Percentiles rank a stretch among this genome's conserved stretches.
These are phyloP conservation scores for Ascochyta rabiei DNA, from an alignment of 2,329 filamentous ascomycete genomes.

Conservation along the genomic window DNA sequence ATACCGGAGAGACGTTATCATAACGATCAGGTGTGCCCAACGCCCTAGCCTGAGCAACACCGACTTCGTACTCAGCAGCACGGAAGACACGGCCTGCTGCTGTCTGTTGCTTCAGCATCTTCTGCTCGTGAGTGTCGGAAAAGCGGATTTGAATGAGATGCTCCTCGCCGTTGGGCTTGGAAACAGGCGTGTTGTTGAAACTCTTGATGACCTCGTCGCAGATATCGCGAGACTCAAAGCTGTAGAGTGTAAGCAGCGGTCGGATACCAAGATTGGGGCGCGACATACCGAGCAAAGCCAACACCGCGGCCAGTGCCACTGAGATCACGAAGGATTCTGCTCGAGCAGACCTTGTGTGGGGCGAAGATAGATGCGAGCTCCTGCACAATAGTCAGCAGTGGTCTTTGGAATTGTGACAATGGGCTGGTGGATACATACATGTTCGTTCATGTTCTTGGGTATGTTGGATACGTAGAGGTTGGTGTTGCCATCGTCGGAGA, in stretches of 20 bases:
- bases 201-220: slow-evolving; percentile 88
- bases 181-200: slow-evolving; percentile 73
- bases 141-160: slow-evolving; percentile 91
- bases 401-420: not conserved
- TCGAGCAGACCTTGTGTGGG: slow-evolving; percentile 84
- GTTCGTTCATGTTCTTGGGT: slow-evolving; percentile 88
- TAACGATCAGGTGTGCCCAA: slow-evolving; percentile 43
- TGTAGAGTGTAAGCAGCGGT: slow-evolving; percentile 49
- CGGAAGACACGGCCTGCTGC: slow-evolving; percentile 94
- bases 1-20: slow-evolving; percentile 42
- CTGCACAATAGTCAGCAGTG: slow-evolving; percentile 49
- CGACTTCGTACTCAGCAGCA: slow-evolving; percentile 80
- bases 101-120: slow-evolving; percentile 94
- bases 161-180: slow-evolving; percentile 70
- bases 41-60: slow-evolving; percentile 48
- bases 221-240: slow-evolving; percentile 86
- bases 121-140: slow-evolving; percentile 95
- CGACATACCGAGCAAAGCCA: slow-evolving; percentile 86
- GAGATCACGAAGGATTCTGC: slow-evolving; percentile 90
- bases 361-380: slow-evolving; percentile 79
- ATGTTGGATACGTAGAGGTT: slow-evolving; percentile 99
- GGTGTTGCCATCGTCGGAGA: slow-evolving; percentile 86
- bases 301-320: slow-evolving; percentile 95
- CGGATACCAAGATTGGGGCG: not conserved
- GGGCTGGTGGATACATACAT: slow-evolving; percentile 60